These are phyloP conservation scores for Gamsiella multidivaricata DNA, from an alignment of 192 early-diverging fungal genomes.

Conservation along the genomic window DNA sequence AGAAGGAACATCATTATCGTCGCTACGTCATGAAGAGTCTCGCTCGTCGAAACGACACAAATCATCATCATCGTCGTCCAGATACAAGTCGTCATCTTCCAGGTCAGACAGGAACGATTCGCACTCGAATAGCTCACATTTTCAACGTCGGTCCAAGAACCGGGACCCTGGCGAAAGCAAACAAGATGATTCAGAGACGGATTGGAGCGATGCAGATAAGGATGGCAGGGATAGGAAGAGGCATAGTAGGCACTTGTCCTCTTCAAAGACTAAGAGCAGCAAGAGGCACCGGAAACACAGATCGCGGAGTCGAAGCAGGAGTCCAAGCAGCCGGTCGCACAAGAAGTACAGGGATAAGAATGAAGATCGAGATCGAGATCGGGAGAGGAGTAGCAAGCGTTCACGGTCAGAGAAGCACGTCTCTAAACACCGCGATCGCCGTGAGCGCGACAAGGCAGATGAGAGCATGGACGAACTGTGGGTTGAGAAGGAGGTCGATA, in stretches of 20 bases:
- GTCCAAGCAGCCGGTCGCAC: conserved; percentile 11
- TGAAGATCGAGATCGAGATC: background rate
- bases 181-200: background rate
- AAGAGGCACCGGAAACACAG: conserved; percentile 7
- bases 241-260: background rate
- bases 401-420: conserved; percentile 4
- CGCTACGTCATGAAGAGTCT: background rate
- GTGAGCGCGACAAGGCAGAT: background rate
- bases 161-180: too few species aligned
- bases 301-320: conserved; percentile 21
- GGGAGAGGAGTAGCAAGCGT: conserved; percentile 9
- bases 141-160: conserved; percentile 12
- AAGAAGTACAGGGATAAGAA: background rate
- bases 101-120: conserved; percentile 2
- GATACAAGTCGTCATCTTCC: conserved; percentile 16
- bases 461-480: conserved; percentile 7
- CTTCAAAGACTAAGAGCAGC: conserved; percentile 12
- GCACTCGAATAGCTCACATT: background rate
- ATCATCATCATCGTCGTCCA: background rate
- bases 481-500: conserved; percentile 20
- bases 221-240: background rate
- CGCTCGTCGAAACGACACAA: conserved; percentile 4
- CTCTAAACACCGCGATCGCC: background rate
- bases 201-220: background rate
- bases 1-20: background rate